Percentiles rank a stretch among this genome's conserved stretches.
Conservation (phyloP, 1,284 basidiomycete genomes). For the Rugosomyces carneus region DNA sequence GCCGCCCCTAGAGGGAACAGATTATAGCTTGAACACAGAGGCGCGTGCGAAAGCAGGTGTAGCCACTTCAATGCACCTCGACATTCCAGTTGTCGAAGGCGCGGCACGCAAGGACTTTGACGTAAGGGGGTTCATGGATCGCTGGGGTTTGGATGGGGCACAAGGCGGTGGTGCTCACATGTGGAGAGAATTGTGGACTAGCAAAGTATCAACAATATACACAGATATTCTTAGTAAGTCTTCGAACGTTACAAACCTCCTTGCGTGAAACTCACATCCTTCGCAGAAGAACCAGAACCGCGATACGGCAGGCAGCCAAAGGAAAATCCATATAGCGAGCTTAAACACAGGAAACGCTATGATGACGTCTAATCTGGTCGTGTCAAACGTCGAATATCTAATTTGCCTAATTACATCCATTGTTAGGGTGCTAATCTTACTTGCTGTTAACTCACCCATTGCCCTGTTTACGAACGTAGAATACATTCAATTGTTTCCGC, state of each 20-base stretch:
- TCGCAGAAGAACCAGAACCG: conserved; percentile 56
- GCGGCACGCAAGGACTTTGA: conserved; percentile 53
- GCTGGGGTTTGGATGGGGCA: conserved; percentile 47
- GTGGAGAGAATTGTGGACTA: conserved; percentile 78
- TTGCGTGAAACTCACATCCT: conserved; percentile 1
- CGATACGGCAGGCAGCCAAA: conserved; percentile 59
- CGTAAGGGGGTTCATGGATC: conserved; percentile 54
- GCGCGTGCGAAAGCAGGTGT: conserved; percentile 22
- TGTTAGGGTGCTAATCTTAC: too few species aligned
- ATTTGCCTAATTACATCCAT: too few species aligned
- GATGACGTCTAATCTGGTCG: too few species aligned
- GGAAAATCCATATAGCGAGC: conserved; percentile 46
- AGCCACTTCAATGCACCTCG: conserved; percentile 35
- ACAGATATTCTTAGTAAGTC: conserved; percentile 61
- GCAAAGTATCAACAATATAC: conserved; percentile 64
- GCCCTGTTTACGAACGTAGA: too few species aligned
- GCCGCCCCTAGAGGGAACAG: conserved; percentile 26
- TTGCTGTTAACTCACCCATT: too few species aligned
- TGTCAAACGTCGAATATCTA: too few species aligned
- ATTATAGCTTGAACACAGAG: conserved; percentile 28
- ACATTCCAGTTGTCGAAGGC: conserved; percentile 32
- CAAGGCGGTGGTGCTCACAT: conserved; percentile 73
- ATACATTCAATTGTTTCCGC: too few species aligned
- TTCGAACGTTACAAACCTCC: not conserved
- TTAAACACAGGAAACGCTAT: conserved; percentile 54